These are phyloP conservation scores for Pseudogymnoascus sp. DNA, from an alignment of 2,329 filamentous ascomycete species.

Conservation along the genomic window DNA sequence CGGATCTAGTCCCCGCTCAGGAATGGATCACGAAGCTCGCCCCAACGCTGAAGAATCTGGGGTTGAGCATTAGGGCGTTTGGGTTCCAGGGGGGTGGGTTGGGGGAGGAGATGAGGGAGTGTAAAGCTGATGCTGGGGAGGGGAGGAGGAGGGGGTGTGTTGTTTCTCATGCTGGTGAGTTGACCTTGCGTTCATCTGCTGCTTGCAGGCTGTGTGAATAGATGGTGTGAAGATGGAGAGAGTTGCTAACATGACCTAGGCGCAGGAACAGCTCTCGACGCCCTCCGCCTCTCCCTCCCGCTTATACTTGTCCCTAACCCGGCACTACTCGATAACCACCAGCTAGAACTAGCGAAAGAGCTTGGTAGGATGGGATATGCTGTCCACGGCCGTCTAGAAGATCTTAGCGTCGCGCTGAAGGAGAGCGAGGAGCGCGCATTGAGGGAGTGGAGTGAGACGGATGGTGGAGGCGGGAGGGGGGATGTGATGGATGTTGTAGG, in stretches of 20 bases:
- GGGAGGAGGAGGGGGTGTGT: conserved; percentile 58
- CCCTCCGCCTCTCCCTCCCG: conserved; percentile 62
- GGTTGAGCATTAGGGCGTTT: conserved; percentile 52
- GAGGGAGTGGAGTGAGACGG: neutral
- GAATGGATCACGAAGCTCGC: conserved; percentile 18
- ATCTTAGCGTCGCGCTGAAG: conserved; percentile 2
- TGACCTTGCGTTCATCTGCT: neutral
- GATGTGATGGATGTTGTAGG: conserved; percentile 1
- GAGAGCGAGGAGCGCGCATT: neutral
- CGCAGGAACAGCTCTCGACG: conserved; percentile 82
- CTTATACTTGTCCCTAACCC: conserved; percentile 88
- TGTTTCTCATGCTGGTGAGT: conserved; percentile 79
- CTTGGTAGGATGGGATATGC: conserved; percentile 69
- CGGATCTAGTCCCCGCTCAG: conserved; percentile 50
- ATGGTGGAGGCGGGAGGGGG: neutral
- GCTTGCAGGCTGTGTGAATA: neutral
- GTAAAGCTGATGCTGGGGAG: conserved; percentile 41
- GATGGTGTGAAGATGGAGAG: neutral
- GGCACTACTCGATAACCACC: conserved; percentile 78
- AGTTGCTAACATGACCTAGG: conserved; percentile 41
- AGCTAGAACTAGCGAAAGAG: conserved; percentile 74
- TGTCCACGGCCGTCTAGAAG: conserved; percentile 32
- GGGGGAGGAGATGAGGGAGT: conserved; percentile 34
- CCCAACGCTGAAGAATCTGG: conserved; percentile 26
- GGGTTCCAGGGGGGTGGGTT: conserved; percentile 57